Base-by-base conservation (phyloP, 257 asterid genomes). In the Asclepias syriaca region DNA sequence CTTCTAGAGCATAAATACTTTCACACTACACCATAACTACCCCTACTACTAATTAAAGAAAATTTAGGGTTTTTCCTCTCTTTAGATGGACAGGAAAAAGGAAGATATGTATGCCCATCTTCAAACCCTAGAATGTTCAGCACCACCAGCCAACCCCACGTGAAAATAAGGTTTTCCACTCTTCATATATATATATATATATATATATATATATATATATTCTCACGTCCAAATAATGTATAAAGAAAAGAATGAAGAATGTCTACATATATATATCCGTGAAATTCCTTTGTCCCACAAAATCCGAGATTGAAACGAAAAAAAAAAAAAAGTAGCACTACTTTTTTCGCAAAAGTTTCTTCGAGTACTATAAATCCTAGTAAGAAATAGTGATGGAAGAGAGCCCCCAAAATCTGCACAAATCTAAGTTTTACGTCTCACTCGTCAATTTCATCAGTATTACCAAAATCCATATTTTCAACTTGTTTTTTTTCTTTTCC, bases 211-310 rank as follows among this genome's bases (percentile, higher is more conserved):
- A 34, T 34, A 34, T 34, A 4, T 34, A 32, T 32, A 32, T 32
- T 2, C 4, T 34, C 39, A 34, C 39, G 4, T 3, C 4, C 39
- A 34, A 34, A 34, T 3, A 34, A 3, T 34, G 3, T 34, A 0
- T 34, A 34, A 34, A 34, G 39, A 34, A 34, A 34, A 34, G 39
- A 34, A 34, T 34, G 39, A 34, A 34, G 39, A 34, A 34, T 34
- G 39, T 34, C 3, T 2, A 34, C 39, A 34, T 34, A 34, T 43
- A 43, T 43, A 43, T 43, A 6, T 43, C 19, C 16, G 13, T 18
- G 27, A 74, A 74, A 75, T 75, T 68, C 74, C 56, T 0, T n/a
- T 75, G 65, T 39, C 73, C 74, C 55, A 75, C 78, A 68, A 48
- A 48, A 57, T 57, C 74, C 69, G 16, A 58, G 49, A 45, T 58